phyloP scores from a whole-genome alignment of 164 flowering plant species.

The Magnolia officinalis region DNA sequence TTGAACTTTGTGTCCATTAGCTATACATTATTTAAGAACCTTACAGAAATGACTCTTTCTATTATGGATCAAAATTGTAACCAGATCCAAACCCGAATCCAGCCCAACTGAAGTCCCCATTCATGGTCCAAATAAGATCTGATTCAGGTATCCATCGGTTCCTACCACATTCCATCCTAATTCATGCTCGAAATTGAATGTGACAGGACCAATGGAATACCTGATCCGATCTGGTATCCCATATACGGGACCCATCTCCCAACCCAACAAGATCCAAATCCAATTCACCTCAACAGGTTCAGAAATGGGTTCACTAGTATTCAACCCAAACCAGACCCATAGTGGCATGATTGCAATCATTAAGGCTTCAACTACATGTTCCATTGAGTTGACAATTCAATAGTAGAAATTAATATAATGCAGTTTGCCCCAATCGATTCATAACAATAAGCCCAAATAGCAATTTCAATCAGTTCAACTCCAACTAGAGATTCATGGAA shows the following conservation, averaged over 20 bases:
- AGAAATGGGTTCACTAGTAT: neutral
- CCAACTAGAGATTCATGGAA: neutral
- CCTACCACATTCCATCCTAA: neutral
- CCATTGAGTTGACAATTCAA: neutral
- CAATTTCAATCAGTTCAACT: neutral
- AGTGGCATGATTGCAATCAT: neutral
- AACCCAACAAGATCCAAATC: neutral
- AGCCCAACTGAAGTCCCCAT: neutral
- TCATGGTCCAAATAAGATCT: neutral
- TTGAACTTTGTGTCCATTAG: too few species aligned
- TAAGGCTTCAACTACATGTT: neutral
- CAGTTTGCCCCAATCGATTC: neutral
- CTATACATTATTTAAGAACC: too few species aligned
- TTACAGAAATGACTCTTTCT: neutral
- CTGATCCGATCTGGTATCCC: neutral
- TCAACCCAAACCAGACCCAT: neutral
- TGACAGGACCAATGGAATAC: neutral
- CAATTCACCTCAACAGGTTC: neutral
- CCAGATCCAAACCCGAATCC: neutral
- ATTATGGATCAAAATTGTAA: neutral
- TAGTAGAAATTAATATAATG: neutral
- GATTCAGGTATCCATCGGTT: neutral
- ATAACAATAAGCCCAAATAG: neutral
- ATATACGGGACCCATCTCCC: neutral
- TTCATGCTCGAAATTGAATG: neutral